phyloP scores from a whole-genome alignment of 495 filamentous ascomycete species.

The Xylaria cubensis region DNA sequence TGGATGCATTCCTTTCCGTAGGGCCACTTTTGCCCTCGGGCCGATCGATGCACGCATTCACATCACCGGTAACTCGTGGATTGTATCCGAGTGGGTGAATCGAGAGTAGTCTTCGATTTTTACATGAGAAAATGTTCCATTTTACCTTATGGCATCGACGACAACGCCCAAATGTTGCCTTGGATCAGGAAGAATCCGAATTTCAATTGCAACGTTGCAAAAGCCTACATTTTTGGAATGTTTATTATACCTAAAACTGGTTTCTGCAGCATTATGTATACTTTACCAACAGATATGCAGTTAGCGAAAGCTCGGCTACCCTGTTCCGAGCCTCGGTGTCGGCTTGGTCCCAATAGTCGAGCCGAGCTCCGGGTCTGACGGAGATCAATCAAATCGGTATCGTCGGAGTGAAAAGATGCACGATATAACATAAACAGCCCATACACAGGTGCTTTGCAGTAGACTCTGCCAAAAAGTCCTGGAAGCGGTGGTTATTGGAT shows the following conservation, averaged over 20 bases:
- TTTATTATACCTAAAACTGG: neutral
- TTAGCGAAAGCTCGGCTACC: neutral
- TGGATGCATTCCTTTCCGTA: neutral
- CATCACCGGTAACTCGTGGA: neutral
- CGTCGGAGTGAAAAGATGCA: neutral
- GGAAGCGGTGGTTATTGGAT: neutral
- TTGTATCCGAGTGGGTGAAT: neutral
- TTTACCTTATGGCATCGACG: neutral
- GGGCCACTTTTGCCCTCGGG: neutral
- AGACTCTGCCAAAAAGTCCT: neutral
- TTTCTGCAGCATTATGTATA: no score
- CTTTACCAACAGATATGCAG: neutral
- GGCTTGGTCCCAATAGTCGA: neutral
- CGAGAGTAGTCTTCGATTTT: neutral
- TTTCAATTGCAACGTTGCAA: constrained; percentile 2
- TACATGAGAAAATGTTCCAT: neutral
- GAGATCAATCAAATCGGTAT: neutral
- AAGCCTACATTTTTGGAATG: neutral
- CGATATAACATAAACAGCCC: neutral
- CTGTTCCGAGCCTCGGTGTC: neutral
- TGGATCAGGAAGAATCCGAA: neutral
- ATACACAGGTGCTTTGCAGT: neutral
- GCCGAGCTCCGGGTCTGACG: neutral
- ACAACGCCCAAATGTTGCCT: neutral
- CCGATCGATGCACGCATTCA: neutral